Evolutionary conservation across 2,329 filamentous ascomycete species (phyloP).

Genomic region (Alternaria brassicae): DNA sequence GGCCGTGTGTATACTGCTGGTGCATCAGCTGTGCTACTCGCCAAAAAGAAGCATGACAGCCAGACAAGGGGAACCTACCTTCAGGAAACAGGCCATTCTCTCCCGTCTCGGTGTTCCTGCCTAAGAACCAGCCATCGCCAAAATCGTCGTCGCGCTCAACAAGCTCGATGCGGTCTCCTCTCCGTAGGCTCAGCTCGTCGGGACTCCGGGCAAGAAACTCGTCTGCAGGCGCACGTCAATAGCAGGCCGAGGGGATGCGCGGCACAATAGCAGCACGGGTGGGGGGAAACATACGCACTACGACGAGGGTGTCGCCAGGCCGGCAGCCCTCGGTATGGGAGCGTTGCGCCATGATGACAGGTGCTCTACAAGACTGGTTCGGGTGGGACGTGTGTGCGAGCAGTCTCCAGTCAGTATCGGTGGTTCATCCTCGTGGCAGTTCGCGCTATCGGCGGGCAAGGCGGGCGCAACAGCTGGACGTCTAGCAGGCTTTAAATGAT

Average conservation of each 20-base stretch:
- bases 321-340: constrained; percentile 59
- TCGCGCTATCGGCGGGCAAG: constrained; percentile 19
- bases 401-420: constrained; percentile 24
- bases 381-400: constrained; percentile 11
- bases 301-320: constrained; percentile 71
- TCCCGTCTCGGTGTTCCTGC: constrained; percentile 74
- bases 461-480: constrained; percentile 14
- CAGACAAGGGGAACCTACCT: constrained; percentile 61
- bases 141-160: constrained; percentile 89
- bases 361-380: constrained; percentile 8
- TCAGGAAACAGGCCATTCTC: constrained; percentile 83
- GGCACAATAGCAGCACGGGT: not conserved
- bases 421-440: constrained; percentile 21
- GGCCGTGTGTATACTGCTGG: constrained; percentile 67
- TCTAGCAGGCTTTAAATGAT: not conserved
- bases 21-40: constrained; percentile 23
- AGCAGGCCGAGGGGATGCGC: not conserved
- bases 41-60: not conserved
- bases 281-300: constrained; percentile 68
- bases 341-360: constrained; percentile 40
- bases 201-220: constrained; percentile 91
- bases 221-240: constrained; percentile 62
- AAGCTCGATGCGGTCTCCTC: constrained; percentile 83
- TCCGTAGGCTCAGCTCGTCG: constrained; percentile 87
- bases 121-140: constrained; percentile 84